Conservation (phyloP, 331 rosid species). For the Quercus phellos region DNA sequence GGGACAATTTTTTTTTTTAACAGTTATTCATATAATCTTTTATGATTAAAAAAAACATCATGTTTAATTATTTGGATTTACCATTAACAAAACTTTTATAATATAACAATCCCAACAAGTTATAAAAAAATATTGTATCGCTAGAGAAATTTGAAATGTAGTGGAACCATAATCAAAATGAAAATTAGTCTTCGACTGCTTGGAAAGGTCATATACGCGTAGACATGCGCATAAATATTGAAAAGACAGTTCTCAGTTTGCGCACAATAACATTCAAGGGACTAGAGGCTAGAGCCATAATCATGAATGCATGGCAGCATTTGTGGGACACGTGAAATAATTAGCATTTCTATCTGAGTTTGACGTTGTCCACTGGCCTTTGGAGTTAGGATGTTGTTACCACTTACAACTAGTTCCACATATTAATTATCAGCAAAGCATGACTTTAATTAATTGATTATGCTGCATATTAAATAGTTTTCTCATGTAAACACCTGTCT, state of each 20-base stretch:
- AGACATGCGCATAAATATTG: background rate
- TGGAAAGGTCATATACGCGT: background rate
- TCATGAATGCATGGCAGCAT: no score
- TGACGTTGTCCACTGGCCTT: background rate
- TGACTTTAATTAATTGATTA: no score
- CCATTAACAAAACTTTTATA: no score
- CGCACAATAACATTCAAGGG: background rate
- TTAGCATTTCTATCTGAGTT: background rate
- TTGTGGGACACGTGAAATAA: background rate
- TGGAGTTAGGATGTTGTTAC: background rate
- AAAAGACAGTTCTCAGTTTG: background rate
- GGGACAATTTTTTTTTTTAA: no score
- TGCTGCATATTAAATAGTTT: no score
- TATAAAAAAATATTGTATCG: no score
- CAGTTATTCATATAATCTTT: no score
- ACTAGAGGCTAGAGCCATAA: background rate
- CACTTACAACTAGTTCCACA: background rate
- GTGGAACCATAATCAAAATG: no score
- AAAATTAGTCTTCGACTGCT: background rate
- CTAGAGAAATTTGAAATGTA: background rate
- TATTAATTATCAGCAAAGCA: background rate
- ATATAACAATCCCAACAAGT: no score
- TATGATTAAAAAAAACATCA: no score
- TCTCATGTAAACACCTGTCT: no score
- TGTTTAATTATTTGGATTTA: no score